Evolutionary conservation across 2,329 filamentous ascomycete genomes (phyloP), one percentile per base, ranked within the genome.

Genomic region (Stachybotrys chlorohalonatus): DNA sequence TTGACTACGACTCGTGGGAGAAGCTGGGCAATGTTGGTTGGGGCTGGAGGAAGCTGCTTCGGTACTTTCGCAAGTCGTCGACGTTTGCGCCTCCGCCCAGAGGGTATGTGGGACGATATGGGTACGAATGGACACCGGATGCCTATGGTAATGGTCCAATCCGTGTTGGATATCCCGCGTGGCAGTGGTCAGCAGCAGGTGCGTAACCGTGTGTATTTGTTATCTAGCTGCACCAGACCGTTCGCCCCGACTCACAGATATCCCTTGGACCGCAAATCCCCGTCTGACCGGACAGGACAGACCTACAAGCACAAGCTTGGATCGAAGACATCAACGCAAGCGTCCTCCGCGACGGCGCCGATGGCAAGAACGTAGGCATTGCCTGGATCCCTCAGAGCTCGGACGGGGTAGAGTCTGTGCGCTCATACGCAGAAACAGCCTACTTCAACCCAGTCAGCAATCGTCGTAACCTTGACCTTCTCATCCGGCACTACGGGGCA

Each of bases 1-100:
- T 57, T 1, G 66, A 67, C 46, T 68, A 67, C 45, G 62, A 74
- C 51, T 60, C 66, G 2, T 74, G 72, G 72, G 68, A 68, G 30
- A 63, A 62, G 0, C 56, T 73, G 0, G 71, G 70, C 0, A 74
- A 74, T 39, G 58, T 64, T 0, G 63, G 68, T 0, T 74, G 72
- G 72, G 65, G 66, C 1, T 74, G 70, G 66, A 59, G 66, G 13
- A 63, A 53, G 6, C 58, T 72, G 16, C 49, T 66, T 4, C 58
- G 61, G 6, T 58, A 65, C 51, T 49, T 64, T 52, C 54, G 60
- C 54, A 61, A 60, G 54, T 63, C 62, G 1, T 59, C 57, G 0
- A 54, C 52, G 1, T 64, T 64, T 24, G 52, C 47, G 5, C 59
- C 62, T 9, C 62, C 62, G 1, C 32, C 53, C 0, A 24, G 54